A percentile compares a stretch with the other conserved stretches of the same genome.
Conservation (phyloP, 495 filamentous ascomycete species). For the Xylona heveae region DNA sequence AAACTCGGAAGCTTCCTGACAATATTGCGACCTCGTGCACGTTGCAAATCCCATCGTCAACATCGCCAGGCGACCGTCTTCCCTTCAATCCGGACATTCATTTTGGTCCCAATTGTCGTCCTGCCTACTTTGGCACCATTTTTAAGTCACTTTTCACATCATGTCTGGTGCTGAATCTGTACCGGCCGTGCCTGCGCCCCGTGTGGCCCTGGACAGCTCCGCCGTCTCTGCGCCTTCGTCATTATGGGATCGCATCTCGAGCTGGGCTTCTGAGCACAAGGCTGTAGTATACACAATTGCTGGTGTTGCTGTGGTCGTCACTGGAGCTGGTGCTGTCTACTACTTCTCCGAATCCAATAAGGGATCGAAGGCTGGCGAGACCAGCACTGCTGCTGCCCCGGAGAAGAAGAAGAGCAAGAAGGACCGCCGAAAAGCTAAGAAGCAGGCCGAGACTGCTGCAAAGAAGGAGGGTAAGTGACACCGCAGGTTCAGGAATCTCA, state of each 20-base stretch:
- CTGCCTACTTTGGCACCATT: no score
- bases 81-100: no score
- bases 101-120: no score
- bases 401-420: conserved; percentile 37
- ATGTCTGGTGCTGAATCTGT: conserved; percentile 10
- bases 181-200: conserved; percentile 1
- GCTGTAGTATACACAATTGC: conserved; percentile 87
- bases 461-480: conserved; percentile 9
- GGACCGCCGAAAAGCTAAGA: conserved; percentile 35
- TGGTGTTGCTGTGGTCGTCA: conserved; percentile 78
- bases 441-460: conserved; percentile 13
- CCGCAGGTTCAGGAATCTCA: background rate
- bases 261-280: conserved; percentile 90
- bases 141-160: conserved; percentile 3
- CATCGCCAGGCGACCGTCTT: no score
- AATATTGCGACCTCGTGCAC: no score
- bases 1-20: no score
- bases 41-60: no score
- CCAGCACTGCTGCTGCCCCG: conserved; percentile 11
- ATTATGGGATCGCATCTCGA: conserved; percentile 71
- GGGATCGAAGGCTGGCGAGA: conserved; percentile 6
- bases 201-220: conserved; percentile 24
- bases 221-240: conserved; percentile 32
- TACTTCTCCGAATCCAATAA: conserved; percentile 37
- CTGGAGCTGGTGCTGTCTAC: conserved; percentile 76